Base-by-base conservation (phyloP, 345 rosid genomes). In the Pistacia integerrima region DNA sequence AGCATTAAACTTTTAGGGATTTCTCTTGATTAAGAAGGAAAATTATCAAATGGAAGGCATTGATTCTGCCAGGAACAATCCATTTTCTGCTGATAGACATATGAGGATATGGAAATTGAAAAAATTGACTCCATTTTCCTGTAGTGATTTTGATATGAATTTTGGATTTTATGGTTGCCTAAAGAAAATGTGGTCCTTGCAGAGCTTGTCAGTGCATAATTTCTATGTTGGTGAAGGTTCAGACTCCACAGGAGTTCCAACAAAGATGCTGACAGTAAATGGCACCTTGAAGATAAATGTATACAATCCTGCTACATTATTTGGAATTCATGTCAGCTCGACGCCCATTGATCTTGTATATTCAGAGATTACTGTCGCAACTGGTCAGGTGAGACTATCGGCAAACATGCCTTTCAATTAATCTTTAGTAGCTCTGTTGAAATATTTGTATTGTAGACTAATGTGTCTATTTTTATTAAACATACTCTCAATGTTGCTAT, bases 271-370 rank as follows among this genome's bases (percentile, higher is more conserved):
- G 33, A 93, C 94, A 18, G 41, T 89, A 72, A 93, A 92, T 82
- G 91, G 83, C 20, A 72, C 97, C 11, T 44, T 93, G 83, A 89
- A 83, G 82, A 68, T 92, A 64, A 77, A 74, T 33, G 80, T 93
- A 16, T 87, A 93, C 84, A 93, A 93, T 67, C 97, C 95, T 46
- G 98, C 95, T 18, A 67, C 90, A 11, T 61, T 84, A 72, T 93
- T 93, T 77, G 98, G 98, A 69, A 85, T 93, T 75, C 97, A 90
- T 76, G 91, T 92, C 54, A 89, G 78, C 81, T 92, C 95, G 70
- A 76, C 87, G 2, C 88, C 92, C 9, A 71, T 92, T 87, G 67
- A 87, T 83, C 88, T 93, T 46, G 30, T 84, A n/a, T 89, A 83
- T 82, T 88, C 85, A 0, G 74, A 90, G 68, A 85, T 93, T 74